phyloP scores from a whole-genome alignment of 257 asterid species.

The Capsicum chinense region DNA sequence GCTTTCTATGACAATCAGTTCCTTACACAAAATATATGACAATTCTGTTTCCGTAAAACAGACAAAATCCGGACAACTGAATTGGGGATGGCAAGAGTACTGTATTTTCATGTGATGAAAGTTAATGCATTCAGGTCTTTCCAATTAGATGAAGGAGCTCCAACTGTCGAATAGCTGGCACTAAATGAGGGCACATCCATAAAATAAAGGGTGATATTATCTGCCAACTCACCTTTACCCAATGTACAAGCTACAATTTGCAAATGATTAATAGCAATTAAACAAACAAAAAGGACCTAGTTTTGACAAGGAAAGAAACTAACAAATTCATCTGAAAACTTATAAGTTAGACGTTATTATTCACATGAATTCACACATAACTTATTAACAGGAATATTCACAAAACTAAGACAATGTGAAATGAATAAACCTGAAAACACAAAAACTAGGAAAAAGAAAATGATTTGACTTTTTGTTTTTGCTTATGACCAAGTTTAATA shows the following conservation, averaged over 20 bases:
- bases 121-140: constrained; percentile 9
- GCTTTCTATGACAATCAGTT: not conserved
- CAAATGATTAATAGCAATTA: not conserved
- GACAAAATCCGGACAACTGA: not conserved
- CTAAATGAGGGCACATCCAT: not conserved
- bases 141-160: constrained; percentile 14
- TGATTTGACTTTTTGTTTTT: not conserved
- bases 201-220: not conserved
- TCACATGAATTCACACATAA: not conserved
- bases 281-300: not conserved
- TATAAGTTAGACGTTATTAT: not conserved
- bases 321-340: constrained; percentile 3
- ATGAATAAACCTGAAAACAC: not conserved
- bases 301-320: constrained; percentile 10
- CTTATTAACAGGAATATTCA: not conserved
- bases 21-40: not conserved
- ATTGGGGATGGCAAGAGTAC: constrained; percentile 14
- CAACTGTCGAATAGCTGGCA: not conserved
- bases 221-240: constrained; percentile 19
- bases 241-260: constrained; percentile 14
- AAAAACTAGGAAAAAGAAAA: not conserved
- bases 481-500: constrained; percentile 9
- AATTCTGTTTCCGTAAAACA: not conserved
- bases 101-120: constrained; percentile 22
- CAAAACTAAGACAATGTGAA: not conserved